These are phyloP conservation scores for Pseudogymnoascus sp. DNA, from an alignment of 2,329 filamentous ascomycete genomes.

Conservation along the genomic window DNA sequence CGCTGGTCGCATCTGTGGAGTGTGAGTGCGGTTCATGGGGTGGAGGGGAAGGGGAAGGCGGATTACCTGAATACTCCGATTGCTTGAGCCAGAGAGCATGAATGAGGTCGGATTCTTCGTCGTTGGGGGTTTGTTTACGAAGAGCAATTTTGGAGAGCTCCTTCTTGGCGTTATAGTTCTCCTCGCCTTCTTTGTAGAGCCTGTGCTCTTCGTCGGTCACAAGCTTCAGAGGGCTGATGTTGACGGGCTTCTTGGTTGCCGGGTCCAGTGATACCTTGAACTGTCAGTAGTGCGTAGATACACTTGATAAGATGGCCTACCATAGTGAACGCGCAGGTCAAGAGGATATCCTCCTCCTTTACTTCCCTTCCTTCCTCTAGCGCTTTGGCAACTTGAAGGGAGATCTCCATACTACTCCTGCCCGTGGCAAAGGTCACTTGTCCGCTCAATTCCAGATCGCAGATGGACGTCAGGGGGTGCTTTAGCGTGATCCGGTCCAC, in stretches of 20 bases:
- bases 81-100: conserved; percentile 64
- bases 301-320: conserved; percentile 31
- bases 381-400: conserved; percentile 59
- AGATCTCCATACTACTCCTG: conserved; percentile 62
- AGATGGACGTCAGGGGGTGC: conserved; percentile 59
- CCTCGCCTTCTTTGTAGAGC: conserved; percentile 55
- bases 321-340: conserved; percentile 71
- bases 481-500: conserved; percentile 42
- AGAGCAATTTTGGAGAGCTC: conserved; percentile 51
- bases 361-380: conserved; percentile 43
- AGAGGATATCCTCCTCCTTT: conserved; percentile 53
- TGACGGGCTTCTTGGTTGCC: conserved; percentile 56
- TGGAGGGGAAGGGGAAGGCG: neutral
- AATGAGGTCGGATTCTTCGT: conserved; percentile 61
- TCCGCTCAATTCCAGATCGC: conserved; percentile 57
- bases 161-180: conserved; percentile 60
- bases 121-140: conserved; percentile 58
- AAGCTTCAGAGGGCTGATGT: conserved; percentile 51
- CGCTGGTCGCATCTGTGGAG: conserved; percentile 43
- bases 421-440: conserved; percentile 54
- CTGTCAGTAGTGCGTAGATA: neutral
- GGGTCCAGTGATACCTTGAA: conserved; percentile 53
- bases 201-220: conserved; percentile 56
- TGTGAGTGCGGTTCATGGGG: neutral
- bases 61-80: conserved; percentile 49